Evolutionary conservation across 2,329 filamentous ascomycete species (phyloP), one percentile per base, ranked within the genome.

Genomic region (Colletotrichum neosansevieriae): DNA sequence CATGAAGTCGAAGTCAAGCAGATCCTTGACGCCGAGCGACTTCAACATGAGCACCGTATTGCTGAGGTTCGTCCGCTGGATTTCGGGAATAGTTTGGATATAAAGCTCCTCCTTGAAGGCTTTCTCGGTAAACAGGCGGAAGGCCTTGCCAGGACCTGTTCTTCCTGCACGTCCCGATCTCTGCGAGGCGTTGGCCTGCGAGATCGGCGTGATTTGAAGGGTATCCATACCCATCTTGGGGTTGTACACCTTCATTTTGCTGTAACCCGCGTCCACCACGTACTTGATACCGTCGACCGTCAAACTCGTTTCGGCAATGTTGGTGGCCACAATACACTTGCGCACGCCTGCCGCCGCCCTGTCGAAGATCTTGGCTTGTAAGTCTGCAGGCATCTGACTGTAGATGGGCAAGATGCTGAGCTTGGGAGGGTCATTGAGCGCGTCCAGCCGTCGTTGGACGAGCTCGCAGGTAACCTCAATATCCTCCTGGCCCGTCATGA

Each of bases 241-340:
- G 75, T 99, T 99, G 81, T 98, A 99, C 4, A 99, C 96, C 78
- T 99, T 99, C 76, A 98, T 88, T 79, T 99, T 99, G 2, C 94
- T 97, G 79, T 95, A 99, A 0, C 96, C 96, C 2, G 93, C 90
- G 78, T 99, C 96, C 4, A 99, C 96, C 21, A 99, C 96, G 75
- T 97, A 99, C 91, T 98, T 98, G 80, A 99, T 99, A 72, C 96
- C 96, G 76, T 99, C 96, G 6, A 99, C 96, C 0, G 96, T 99
- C 81, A 99, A 84, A 85, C 94, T 97, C 0, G 96, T 99, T 79
- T 99, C 96, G 2, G 96, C 96, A 79, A 99, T 99, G 75, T 99
- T 99, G 36, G 96, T 99, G 1, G 97, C 96, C 45, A 99, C 95
- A 71, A 99, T 97, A 74, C 97, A 97, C 78, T 99, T 99, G 67